Evolutionary conservation across 768 basidiomycete species (phyloP).

Genomic region (Tricholoma saponaceum): DNA sequence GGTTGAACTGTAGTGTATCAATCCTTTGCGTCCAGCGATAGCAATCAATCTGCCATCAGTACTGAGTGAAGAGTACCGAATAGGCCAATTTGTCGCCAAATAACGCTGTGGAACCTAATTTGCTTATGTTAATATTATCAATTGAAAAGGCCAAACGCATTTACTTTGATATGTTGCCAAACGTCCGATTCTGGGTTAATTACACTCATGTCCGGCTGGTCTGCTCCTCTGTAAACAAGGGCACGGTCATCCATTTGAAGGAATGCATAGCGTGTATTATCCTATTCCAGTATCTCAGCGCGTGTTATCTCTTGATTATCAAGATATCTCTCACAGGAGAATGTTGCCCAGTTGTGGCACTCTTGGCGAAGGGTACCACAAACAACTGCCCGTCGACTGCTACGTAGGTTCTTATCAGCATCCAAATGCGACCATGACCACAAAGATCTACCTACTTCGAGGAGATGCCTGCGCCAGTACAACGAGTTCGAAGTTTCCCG

Average conservation of each 20-base stretch:
- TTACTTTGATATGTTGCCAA: constrained; percentile 94
- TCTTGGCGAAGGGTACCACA: constrained; percentile 89
- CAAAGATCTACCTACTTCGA: constrained; percentile 37
- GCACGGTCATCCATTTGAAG: constrained; percentile 94
- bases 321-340: constrained; percentile 61
- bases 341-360: constrained; percentile 87
- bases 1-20: constrained; percentile 90
- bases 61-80: constrained; percentile 87
- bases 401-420: constrained; percentile 20
- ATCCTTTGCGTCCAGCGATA: constrained; percentile 84
- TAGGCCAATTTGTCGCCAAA: constrained; percentile 88
- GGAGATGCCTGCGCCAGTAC: constrained; percentile 56
- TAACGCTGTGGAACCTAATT: constrained; percentile 84
- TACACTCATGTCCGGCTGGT: constrained; percentile 97
- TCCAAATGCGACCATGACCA: neutral
- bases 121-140: neutral
- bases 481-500: constrained; percentile 88
- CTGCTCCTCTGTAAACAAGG: constrained; percentile 90
- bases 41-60: constrained; percentile 90
- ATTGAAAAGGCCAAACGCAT: neutral
- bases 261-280: constrained; percentile 94
- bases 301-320: neutral
- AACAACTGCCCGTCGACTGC: constrained; percentile 72
- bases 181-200: constrained; percentile 98
- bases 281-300: constrained; percentile 40